Conservation (phyloP, 2,329 filamentous ascomycete species). For the Echinosphaeria canescens region DNA sequence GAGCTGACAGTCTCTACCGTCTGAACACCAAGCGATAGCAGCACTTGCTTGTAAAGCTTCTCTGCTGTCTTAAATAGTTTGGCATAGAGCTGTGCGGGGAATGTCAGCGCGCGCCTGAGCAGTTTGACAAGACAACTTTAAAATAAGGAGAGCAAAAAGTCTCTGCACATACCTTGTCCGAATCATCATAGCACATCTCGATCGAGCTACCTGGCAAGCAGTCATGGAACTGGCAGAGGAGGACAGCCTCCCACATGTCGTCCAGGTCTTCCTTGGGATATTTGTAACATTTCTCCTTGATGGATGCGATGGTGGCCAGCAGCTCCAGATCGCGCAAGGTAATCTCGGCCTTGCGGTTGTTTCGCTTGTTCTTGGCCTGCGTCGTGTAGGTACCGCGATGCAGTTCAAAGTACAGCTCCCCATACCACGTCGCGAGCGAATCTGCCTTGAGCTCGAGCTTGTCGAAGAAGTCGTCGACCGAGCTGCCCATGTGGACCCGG, state of each 20-base stretch:
- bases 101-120: no score
- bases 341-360: slow-evolving; percentile 73
- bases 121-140: no score
- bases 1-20: slow-evolving; percentile 15
- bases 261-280: slow-evolving; percentile 94
- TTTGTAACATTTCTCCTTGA: slow-evolving; percentile 52
- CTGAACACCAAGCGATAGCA: slow-evolving; percentile 42
- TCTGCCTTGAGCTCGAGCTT: slow-evolving; percentile 58
- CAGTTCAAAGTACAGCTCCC: slow-evolving; percentile 93
- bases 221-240: slow-evolving; percentile 95
- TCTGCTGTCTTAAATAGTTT: slow-evolving; percentile 61
- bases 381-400: slow-evolving; percentile 96
- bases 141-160: not conserved
- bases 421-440: slow-evolving; percentile 86
- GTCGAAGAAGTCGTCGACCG: slow-evolving; percentile 89
- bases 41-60: slow-evolving; percentile 47
- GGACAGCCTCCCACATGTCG: slow-evolving; percentile 79
- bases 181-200: slow-evolving; percentile 97
- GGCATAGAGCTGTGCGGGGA: slow-evolving; percentile 49
- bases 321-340: slow-evolving; percentile 76
- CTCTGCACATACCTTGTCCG: slow-evolving; percentile 44
- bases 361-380: slow-evolving; percentile 90
- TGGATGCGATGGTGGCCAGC: slow-evolving; percentile 64
- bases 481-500: slow-evolving; percentile 70
- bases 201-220: slow-evolving; percentile 89